phyloP scores from a whole-genome alignment of 176 grass and related monocot genomes.

The Musa schizocarpa region DNA sequence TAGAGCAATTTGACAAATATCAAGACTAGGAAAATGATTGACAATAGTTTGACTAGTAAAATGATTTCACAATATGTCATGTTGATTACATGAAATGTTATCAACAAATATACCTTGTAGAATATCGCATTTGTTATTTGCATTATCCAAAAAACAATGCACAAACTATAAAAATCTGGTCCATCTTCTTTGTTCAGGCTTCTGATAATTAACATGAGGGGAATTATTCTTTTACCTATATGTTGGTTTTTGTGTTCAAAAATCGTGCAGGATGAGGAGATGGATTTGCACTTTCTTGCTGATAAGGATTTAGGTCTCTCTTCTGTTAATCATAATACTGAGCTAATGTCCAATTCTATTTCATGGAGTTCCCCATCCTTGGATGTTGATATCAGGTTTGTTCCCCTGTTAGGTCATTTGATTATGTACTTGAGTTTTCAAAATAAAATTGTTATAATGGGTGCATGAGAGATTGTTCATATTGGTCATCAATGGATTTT shows the following conservation, averaged over 20 bases:
- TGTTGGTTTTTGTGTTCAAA: not conserved
- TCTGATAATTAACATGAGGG: not conserved
- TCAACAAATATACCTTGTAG: not conserved
- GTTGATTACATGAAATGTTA: not conserved
- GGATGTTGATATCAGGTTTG: slow-evolving; percentile 6
- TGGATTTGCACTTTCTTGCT: not conserved
- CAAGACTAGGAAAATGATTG: not conserved
- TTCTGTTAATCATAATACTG: not conserved
- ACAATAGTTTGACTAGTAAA: not conserved
- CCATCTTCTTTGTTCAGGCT: not conserved
- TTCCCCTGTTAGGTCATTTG: not conserved
- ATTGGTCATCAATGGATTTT: not conserved
- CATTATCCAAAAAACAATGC: not conserved
- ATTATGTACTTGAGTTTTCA: not conserved
- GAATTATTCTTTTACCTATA: not conserved
- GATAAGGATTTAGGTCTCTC: slow-evolving; percentile 1
- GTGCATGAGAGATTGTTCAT: not conserved
- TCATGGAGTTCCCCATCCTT: not conserved
- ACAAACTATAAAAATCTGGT: not conserved
- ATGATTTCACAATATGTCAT: not conserved
- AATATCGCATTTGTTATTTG: not conserved
- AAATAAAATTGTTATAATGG: not conserved
- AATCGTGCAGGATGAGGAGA: slow-evolving; percentile 3
- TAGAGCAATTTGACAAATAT: not conserved
- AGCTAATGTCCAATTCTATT: not conserved